A percentile compares a stretch with the other conserved stretches of the same genome.
phyloP scores from a whole-genome alignment of 2,329 filamentous ascomycete species.

The Xylaria sp. region DNA sequence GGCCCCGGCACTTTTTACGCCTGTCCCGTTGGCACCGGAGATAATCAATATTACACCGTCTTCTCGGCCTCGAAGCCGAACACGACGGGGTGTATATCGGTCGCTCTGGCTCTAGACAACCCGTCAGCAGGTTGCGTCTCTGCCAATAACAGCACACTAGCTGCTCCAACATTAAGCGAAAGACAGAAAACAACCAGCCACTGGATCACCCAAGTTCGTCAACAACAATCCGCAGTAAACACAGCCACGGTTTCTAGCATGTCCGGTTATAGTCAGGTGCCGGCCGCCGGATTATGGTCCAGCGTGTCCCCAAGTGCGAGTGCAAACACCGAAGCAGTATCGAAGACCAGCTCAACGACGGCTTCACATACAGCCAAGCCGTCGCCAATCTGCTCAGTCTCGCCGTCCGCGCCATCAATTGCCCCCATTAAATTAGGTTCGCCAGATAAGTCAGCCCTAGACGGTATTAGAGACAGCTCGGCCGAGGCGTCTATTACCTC shows the following conservation, averaged over 20 bases:
- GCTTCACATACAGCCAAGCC: conserved; percentile 22
- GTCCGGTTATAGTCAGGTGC: conserved; percentile 25
- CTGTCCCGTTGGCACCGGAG: conserved; percentile 41
- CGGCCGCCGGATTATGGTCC: conserved; percentile 22
- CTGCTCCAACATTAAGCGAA: not conserved
- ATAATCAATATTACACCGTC: conserved; percentile 42
- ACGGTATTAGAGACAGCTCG: conserved; percentile 36
- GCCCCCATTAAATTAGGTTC: conserved; percentile 42
- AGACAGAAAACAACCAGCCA: not conserved
- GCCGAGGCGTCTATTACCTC: conserved; percentile 42
- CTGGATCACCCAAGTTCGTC: conserved; percentile 16
- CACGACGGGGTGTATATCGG: conserved; percentile 40
- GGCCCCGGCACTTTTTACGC: conserved; percentile 44
- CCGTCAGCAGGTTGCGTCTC: conserved; percentile 37
- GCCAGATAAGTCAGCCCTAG: conserved; percentile 34
- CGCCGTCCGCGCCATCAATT: conserved; percentile 46
- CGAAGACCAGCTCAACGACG: conserved; percentile 16
- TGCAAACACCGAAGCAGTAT: conserved; percentile 3
- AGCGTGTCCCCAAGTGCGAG: conserved; percentile 21
- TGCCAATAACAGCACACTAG: conserved; percentile 21
- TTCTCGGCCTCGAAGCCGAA: conserved; percentile 43
- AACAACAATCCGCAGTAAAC: conserved; percentile 9
- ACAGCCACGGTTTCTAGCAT: conserved; percentile 15
- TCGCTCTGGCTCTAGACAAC: conserved; percentile 42
- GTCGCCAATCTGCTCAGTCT: conserved; percentile 39